Base-by-base conservation (phyloP, 2,329 filamentous ascomycete genomes). In the Lecanicillium sp. region DNA sequence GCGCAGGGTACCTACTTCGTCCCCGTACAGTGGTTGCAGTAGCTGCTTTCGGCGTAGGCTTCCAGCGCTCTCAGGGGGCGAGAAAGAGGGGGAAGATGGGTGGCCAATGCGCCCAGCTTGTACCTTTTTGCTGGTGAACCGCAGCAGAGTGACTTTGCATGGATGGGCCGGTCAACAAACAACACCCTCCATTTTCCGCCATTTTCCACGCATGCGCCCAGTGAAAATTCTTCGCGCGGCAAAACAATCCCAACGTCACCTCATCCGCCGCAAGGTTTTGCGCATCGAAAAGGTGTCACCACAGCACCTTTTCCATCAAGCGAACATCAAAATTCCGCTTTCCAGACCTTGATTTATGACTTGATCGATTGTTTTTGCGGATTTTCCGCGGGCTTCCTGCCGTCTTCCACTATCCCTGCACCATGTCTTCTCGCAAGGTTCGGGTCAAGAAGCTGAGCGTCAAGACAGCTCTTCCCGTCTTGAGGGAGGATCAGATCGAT, bases 401-500 rank as follows among this genome's bases (percentile, higher is more conserved):
- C 65, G 61, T 63, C 56, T 57, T 61, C 55, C 59, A 56, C 56
- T 61, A 59, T 60, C 62, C 60, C 58, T 65, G 64, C 70, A 72
- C 65, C 71, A 81, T 81, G 78, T 77, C 76, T 58, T 78, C 76
- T 63, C 71, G 82, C 69, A 84, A 84, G 70, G 82, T 89, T 65
- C 79, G 86, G 66, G 84, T 87, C 77, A 86, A 89, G 74, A 97
- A 97, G 77, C 81, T 96, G 69, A 93, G 86, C 70, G 82, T 87
- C 63, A 95, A 95, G 75, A 89, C 90, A 66, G 83, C 83, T 60
- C 83, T 96, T 63, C 84, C 84, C 52, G 84, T 98, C 60, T 79
- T 96, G 62, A 82, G 86, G 67, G 91, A 97, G 72, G 79, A 89
- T 68, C 87, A 97, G 65, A 86, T 97, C 70, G 90, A 96, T 64